Base-by-base conservation (phyloP, 164 flowering plant genomes). In the Nymphaea thermarum region DNA sequence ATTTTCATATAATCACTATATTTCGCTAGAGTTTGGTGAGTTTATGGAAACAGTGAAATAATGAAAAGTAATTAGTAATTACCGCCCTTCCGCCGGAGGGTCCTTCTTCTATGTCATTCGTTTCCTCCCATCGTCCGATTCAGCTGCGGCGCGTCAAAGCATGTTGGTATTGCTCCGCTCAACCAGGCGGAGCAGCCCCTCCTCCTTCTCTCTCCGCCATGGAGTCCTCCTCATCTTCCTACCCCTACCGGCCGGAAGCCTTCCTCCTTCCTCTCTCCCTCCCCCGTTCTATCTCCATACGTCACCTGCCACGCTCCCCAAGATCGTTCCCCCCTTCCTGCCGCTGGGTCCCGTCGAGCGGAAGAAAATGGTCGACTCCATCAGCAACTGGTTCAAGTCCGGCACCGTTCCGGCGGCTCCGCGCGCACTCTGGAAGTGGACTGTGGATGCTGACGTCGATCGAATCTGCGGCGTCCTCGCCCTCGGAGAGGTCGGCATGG, bases 371-470 rank as follows among this genome's bases (percentile, higher is more conserved):
- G 55, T 47, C 55, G 55, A 47, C 55, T 6, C 55, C 55, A 47
- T 47, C 5, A 12, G 4, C 55, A 12, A 47, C 55, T 47, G 55
- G 55, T 47, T 47, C 55, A 47, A 47, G 78, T 78, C 4, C 85
- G 92, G 94, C 86, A 84, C 79, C 61, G 70, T 45, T 43, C 65
- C 63, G n/a, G 71, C 68, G 53, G 79, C 11, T 66, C 72, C 36
- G 65, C 72, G 43, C 60, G 73, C 2, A 1, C 82, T 6, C 57
- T 82, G 43, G 81, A 81, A 42, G 76, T 69, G 2, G 83, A 88
- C 60, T 84, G 72, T 69, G 72, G 47, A 77, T 82, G 69, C 70
- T 82, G 59, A 36, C 61, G 14, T 41, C 77, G 14, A 64, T 64
- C 18, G 76, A 66, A 64, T 25, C 4, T 80, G 65, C 6, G 70